Base-by-base conservation (phyloP, 495 filamentous ascomycete genomes). In the Xylaria scruposa region DNA sequence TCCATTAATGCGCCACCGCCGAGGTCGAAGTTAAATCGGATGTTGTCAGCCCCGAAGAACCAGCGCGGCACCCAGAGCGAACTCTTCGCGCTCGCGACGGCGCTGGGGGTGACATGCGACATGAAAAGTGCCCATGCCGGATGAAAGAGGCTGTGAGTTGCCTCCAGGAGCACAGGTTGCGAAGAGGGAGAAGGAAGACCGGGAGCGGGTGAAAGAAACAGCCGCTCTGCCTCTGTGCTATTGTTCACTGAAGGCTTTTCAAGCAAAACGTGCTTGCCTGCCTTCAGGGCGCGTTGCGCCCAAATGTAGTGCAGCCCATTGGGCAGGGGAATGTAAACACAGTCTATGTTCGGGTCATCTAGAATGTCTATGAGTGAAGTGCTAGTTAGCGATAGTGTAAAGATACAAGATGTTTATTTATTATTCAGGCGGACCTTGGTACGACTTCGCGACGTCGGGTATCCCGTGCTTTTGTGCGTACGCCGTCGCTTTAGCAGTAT, bases 1-100 rank as follows among this genome's bases (percentile, higher is more conserved):
- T 90, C 88, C 88, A 92, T 88, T 61, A 88, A 72, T 10, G 83
- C 74, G n/a, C 90, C 90, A 0, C 90, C 90, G 6, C 83, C 80
- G 0, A 91, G 79, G 3, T 83, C 77, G 70, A 87, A 91, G 26
- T 83, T 71, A 79, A 83, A 90, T 4, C 88, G 80, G 72, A 90
- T 92, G 74, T 91, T 84, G 60, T 87, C 82, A 7, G 77, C 76
- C 38, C 58, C 67, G 42, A 82, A 70, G 3, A 76, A 26, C 67
- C 68, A 68, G 29, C 65, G 74, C 17, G 82, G 83, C 0, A 82
- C 53, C 70, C 70, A 78, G 15, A 80, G 68, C 36, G 61, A 54
- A 19, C 79, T 72, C 44, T 78, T 66, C 13, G 79, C 82, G 69
- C 81, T 80, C 29, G 71, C 78, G 54, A 88, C 81, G 33, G 82